These are phyloP conservation scores for Nothophoma quercina DNA, from an alignment of 2,329 filamentous ascomycete genomes.

Conservation along the genomic window DNA sequence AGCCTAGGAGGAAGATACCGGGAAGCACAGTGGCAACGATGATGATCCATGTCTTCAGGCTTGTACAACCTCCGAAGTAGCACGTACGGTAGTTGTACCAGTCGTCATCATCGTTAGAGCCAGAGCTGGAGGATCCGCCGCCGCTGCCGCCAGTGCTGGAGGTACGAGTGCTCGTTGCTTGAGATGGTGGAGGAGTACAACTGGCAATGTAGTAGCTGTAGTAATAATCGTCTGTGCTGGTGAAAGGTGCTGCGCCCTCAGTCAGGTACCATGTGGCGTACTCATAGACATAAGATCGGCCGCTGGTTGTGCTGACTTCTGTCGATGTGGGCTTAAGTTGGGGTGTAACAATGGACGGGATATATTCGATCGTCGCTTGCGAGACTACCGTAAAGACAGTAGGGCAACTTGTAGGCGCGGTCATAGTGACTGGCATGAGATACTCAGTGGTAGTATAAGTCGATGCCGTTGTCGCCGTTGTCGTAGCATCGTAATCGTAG, in stretches of 20 bases:
- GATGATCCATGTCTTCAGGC: conserved; percentile 37
- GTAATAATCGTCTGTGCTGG: conserved; percentile 27
- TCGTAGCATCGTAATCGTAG: conserved; percentile 15
- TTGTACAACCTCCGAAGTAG: conserved; percentile 21
- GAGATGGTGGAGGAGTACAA: conserved; percentile 31
- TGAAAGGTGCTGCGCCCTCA: conserved; percentile 36
- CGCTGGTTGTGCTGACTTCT: conserved; percentile 13
- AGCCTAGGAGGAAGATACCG: conserved; percentile 41
- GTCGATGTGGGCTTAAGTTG: conserved; percentile 37
- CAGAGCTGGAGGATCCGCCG: conserved; percentile 3
- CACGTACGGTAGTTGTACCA: conserved; percentile 17
- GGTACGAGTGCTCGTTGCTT: conserved; percentile 10
- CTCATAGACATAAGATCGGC: conserved; percentile 16
- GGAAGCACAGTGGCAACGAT: conserved; percentile 38
- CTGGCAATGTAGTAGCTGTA: conserved; percentile 35
- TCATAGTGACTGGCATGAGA: conserved; percentile 43
- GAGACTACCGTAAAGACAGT: conserved; percentile 33
- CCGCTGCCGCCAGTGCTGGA: conserved; percentile 15
- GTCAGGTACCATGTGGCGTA: conserved; percentile 39
- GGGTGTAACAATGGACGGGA: conserved; percentile 34
- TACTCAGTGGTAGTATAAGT: conserved; percentile 23
- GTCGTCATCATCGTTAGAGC: conserved; percentile 2
- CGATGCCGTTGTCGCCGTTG: conserved; percentile 12
- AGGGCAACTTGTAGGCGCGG: conserved; percentile 38
- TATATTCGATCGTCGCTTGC: conserved; percentile 22